Percentiles rank a stretch among this genome's conserved stretches.
These are phyloP conservation scores for Solioccasus polychromus DNA, from an alignment of 768 basidiomycete genomes.

Conservation along the genomic window DNA sequence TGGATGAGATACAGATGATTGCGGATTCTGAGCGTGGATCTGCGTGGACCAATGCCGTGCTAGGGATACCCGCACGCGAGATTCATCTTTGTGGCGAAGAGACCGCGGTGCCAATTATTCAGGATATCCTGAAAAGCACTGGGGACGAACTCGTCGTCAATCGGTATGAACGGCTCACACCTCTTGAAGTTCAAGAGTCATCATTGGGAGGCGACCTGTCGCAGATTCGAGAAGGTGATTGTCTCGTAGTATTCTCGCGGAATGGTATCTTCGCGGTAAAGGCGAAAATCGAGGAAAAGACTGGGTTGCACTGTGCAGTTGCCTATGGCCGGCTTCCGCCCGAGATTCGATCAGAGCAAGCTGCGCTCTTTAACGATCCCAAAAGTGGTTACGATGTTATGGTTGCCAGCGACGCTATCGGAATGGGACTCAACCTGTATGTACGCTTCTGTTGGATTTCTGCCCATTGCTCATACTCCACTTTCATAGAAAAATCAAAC, in stretches of 20 bases:
- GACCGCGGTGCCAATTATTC: slow-evolving; percentile 79
- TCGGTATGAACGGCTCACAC: slow-evolving; percentile 85
- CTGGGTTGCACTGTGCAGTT: slow-evolving; percentile 81
- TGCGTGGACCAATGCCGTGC: slow-evolving; percentile 80
- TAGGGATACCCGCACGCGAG: slow-evolving; percentile 74
- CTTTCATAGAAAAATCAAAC: slow-evolving; percentile 79
- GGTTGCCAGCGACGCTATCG: slow-evolving; percentile 92
- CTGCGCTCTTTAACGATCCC: slow-evolving; percentile 85
- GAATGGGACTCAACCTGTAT: slow-evolving; percentile 97
- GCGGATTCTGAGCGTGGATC: slow-evolving; percentile 72
- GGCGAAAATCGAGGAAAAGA: slow-evolving; percentile 61
- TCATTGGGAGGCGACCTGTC: slow-evolving; percentile 60
- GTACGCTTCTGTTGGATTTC: slow-evolving; percentile 23
- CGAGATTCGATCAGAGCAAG: slow-evolving; percentile 89
- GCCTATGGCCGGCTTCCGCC: slow-evolving; percentile 93
- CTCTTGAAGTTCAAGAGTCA: slow-evolving; percentile 65
- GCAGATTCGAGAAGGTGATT: slow-evolving; percentile 77
- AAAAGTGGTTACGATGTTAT: slow-evolving; percentile 84
- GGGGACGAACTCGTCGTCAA: slow-evolving; percentile 82
- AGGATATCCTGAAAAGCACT: slow-evolving; percentile 62
- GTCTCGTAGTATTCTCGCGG: slow-evolving; percentile 84
- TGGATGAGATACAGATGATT: slow-evolving; percentile 98
- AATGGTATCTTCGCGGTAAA: slow-evolving; percentile 75
- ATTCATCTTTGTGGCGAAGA: slow-evolving; percentile 96
- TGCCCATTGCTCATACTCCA: not conserved